Evolutionary conservation across 805 yeast species (phyloP).

Genomic region (Alloascoidea africana): DNA sequence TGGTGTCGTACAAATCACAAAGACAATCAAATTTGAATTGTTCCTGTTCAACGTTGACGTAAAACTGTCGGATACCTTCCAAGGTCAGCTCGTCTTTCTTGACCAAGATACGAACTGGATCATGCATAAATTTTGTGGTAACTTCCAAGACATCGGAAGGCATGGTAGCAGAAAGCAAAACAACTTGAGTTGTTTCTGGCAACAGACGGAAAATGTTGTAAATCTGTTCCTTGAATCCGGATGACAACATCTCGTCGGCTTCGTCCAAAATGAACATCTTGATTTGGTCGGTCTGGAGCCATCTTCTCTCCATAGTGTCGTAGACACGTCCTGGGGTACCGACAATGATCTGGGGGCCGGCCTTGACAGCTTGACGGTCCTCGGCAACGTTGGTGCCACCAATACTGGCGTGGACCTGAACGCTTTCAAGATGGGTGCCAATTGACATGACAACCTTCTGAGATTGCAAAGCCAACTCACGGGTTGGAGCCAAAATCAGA

Average conservation of each 20-base stretch:
- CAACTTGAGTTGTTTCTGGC: constrained; percentile 87
- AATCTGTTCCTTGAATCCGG: constrained; percentile 93
- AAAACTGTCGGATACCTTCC: constrained; percentile 92
- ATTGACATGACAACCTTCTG: constrained; percentile 84
- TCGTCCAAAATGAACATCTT: constrained; percentile 95
- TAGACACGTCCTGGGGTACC: constrained; percentile 98
- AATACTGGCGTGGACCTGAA: constrained; percentile 90
- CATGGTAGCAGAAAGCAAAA: constrained; percentile 88
- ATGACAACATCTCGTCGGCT: constrained; percentile 91
- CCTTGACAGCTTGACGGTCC: constrained; percentile 70
- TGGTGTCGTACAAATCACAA: constrained; percentile 88
- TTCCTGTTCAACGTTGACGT: constrained; percentile 82
- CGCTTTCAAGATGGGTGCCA: constrained; percentile 71
- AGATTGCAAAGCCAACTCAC: constrained; percentile 94
- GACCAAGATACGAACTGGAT: constrained; percentile 88
- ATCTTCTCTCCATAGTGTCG: constrained; percentile 89
- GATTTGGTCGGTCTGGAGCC: constrained; percentile 65
- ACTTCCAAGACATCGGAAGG: constrained; percentile 85
- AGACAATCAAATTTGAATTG: constrained; percentile 90
- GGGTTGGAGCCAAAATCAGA: constrained; percentile 88
- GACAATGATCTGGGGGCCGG: constrained; percentile 86
- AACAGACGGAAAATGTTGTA: constrained; percentile 83
- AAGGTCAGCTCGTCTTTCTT: constrained; percentile 91
- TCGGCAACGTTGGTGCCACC: constrained; percentile 91
- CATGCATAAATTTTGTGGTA: constrained; percentile 85